phyloP scores from a whole-genome alignment of 2,329 filamentous ascomycete species.

The Penicillium sp. region DNA sequence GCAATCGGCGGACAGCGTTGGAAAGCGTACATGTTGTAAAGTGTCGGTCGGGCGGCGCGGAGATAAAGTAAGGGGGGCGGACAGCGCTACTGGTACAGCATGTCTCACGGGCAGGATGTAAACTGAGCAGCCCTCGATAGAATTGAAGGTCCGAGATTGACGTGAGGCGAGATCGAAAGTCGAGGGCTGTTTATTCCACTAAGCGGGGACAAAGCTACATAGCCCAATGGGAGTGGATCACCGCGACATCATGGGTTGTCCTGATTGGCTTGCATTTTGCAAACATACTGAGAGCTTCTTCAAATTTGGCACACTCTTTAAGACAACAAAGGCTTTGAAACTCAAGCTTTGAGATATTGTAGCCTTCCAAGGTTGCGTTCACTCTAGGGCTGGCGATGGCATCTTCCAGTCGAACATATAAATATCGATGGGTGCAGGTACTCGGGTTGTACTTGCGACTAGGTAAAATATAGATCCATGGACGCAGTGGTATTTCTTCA shows the following conservation, averaged over 20 bases:
- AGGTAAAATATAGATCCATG: too few species aligned
- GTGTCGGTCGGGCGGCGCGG: constrained; percentile 7
- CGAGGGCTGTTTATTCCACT: constrained; percentile 6
- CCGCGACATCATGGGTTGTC: background rate
- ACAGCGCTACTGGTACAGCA: constrained; percentile 8
- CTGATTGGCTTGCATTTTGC: background rate
- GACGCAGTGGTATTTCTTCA: too few species aligned
- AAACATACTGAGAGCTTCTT: background rate
- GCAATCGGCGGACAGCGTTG: constrained; percentile 4
- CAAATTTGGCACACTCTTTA: too few species aligned
- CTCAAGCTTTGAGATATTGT: too few species aligned
- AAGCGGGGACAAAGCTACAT: background rate
- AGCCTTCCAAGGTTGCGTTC: too few species aligned
- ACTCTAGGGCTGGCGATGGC: too few species aligned
- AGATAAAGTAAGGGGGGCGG: constrained; percentile 4
- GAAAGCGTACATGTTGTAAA: constrained; percentile 25
- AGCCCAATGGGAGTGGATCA: background rate
- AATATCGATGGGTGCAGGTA: too few species aligned
- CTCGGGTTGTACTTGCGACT: too few species aligned
- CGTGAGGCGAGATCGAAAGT: background rate
- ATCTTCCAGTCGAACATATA: too few species aligned
- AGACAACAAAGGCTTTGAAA: too few species aligned
- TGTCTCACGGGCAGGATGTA: constrained; percentile 7
- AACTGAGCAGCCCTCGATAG: background rate
- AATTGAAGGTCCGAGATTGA: background rate